Percentiles rank a stretch among this genome's conserved stretches.
Evolutionary conservation across 225 moss, liverwort and hornwort genomes (phyloP).

Genomic region (Straminergon stramineum): DNA sequence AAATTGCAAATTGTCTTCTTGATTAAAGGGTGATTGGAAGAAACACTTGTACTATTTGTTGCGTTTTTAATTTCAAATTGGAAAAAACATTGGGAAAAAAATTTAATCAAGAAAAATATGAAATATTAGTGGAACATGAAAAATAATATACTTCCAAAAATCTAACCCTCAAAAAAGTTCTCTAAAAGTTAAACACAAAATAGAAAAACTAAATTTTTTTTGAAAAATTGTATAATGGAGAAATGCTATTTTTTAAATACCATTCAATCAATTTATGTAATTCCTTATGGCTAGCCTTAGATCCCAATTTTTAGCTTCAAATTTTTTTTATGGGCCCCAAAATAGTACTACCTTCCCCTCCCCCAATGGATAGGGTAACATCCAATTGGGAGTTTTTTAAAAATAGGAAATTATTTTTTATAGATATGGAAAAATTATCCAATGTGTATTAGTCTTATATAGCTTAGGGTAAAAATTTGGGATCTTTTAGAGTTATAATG

Average conservation of each 20-base stretch:
- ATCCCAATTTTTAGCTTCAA: not conserved
- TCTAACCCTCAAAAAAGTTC: fast-evolving
- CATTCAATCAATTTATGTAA: not conserved
- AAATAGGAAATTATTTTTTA: not conserved
- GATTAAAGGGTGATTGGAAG: not conserved
- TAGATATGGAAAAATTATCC: not conserved
- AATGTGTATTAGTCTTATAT: not conserved
- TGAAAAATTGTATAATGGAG: not conserved
- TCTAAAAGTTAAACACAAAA: not conserved
- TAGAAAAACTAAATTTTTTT: not conserved
- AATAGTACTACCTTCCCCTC: not conserved
- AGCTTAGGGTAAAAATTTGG: not conserved
- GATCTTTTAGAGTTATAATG: not conserved
- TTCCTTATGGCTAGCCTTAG: fast-evolving
- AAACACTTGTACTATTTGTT: not conserved
- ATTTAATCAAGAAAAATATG: not conserved
- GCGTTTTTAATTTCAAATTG: not conserved
- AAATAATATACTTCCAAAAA: not conserved
- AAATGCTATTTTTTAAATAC: not conserved
- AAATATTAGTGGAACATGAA: fast-evolving
- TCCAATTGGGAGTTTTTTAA: not conserved
- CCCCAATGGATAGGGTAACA: not conserved
- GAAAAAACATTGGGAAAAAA: not conserved
- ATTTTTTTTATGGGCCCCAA: not conserved
- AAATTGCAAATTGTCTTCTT: not conserved